phyloP scores from a whole-genome alignment of 2,329 filamentous ascomycete species.

The Sclerotinia subarctica region DNA sequence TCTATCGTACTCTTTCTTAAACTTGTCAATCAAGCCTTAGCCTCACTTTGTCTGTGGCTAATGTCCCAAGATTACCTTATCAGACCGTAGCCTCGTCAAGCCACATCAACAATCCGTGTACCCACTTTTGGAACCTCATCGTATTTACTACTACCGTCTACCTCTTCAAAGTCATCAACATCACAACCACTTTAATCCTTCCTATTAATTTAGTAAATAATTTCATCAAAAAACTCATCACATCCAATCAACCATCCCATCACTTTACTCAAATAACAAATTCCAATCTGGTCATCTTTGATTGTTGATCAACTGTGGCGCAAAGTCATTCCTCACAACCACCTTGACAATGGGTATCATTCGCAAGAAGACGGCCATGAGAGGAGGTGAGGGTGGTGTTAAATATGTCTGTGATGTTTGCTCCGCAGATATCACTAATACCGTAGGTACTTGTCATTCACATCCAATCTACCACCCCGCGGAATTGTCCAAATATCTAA shows the following conservation, averaged over 20 bases:
- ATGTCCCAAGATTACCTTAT: background rate
- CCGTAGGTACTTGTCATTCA: conserved; percentile 58
- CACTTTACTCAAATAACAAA: background rate
- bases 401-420: conserved; percentile 99
- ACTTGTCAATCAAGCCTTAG: too few relatives aligned
- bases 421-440: conserved; percentile 94
- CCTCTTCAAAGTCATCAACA: background rate
- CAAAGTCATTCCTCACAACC: conserved; percentile 3
- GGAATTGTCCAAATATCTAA: background rate
- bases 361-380: conserved; percentile 86
- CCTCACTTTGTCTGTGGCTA: background rate
- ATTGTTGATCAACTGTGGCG: conserved; percentile 10
- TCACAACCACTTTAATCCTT: background rate
- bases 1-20: too few relatives aligned
- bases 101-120: background rate
- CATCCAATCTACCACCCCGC: background rate
- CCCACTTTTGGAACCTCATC: conserved; percentile 12
- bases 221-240: background rate
- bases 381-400: conserved; percentile 81
- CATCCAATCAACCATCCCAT: background rate
- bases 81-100: conserved; percentile 3
- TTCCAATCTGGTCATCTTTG: background rate
- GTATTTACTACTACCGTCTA: background rate
- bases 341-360: conserved; percentile 75
- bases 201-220: background rate